Evolutionary conservation across 1,284 basidiomycete species (phyloP).

Genomic region (Apiotrichum veenhuisii): DNA sequence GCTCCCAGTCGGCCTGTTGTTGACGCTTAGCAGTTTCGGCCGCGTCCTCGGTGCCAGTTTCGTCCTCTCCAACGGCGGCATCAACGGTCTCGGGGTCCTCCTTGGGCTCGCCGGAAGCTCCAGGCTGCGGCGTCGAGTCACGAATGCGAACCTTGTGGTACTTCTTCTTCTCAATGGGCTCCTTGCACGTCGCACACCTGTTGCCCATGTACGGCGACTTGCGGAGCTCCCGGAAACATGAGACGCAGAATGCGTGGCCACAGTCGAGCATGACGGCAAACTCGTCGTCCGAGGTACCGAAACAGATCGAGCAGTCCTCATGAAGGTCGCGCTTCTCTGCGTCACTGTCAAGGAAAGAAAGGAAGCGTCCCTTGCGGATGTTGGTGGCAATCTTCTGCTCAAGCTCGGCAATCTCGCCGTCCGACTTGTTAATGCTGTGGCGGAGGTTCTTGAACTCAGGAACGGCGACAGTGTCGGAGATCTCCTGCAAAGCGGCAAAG

Average conservation of each 20-base stretch:
- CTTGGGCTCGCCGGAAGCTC: neutral
- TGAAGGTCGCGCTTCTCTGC: slow-evolving; percentile 24
- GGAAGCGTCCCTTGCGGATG: slow-evolving; percentile 35
- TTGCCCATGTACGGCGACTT: slow-evolving; percentile 19
- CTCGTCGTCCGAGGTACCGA: slow-evolving; percentile 41
- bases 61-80: slow-evolving; percentile 4
- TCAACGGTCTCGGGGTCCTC: neutral
- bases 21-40: slow-evolving; percentile 15
- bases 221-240: slow-evolving; percentile 38
- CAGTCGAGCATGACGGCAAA: slow-evolving; percentile 36
- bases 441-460: slow-evolving; percentile 26
- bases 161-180: neutral
- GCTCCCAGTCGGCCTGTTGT: slow-evolving; percentile 24
- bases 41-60: neutral
- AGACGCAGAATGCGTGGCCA: slow-evolving; percentile 45
- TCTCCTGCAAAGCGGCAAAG: slow-evolving; percentile 45
- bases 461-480: slow-evolving; percentile 43
- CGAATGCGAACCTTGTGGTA: neutral
- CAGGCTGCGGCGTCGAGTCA: neutral
- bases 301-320: slow-evolving; percentile 46
- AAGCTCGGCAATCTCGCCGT: slow-evolving; percentile 19
- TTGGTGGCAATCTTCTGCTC: slow-evolving; percentile 31
- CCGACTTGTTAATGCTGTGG: slow-evolving; percentile 19
- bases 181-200: slow-evolving; percentile 40
- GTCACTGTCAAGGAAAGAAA: slow-evolving; percentile 31